Base-by-base conservation (phyloP, 2,329 filamentous ascomycete species). In the Pseudogymnoascus sp. region DNA sequence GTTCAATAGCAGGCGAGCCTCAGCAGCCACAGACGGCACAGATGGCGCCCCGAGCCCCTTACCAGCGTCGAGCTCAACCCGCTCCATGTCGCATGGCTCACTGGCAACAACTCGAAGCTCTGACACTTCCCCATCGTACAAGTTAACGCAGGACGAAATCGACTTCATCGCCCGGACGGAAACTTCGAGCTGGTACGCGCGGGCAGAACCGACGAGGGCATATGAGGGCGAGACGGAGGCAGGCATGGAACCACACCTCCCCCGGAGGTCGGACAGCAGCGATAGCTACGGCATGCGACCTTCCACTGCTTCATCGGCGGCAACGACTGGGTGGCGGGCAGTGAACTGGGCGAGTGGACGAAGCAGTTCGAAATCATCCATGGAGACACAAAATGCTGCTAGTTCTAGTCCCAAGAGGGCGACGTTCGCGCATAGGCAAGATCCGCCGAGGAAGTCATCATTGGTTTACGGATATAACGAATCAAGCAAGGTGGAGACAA, bases 1-100 rank as follows among this genome's bases (percentile, higher is more conserved):
- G 48, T 33, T 33, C 48, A 55, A 55, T 55, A 55, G 48, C 48
- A 55, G 48, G 10, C 48, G 48, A 33, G 48, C 48, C 8, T 55
- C 48, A 55, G 48, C 48, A 27, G 48, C 48, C 48, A 33, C 48
- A 31, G n/a, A 33, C 12, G 48, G 48, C 48, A 33, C 48, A 31
- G n/a, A 33, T 17, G 48, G 48, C 29, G 12, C 33, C 29, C 48
- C 9, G 33, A 33, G 48, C 29, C 48, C 48, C 27, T 17, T 55
- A 15, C 29, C 48, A 21, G n/a, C 29, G 4, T 17, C 48, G 15
- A 55, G 5, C 12, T 55, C 48, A 33, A 33, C 15, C 29, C 48
- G 48, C 27, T 55, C 48, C 9, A 33, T 55, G 48, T 55, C 48
- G 48, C 48, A 55, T 21, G 48, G 48, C 27, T 12, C 48, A 33